Evolutionary conservation across 805 yeast genomes (phyloP).

Genomic region (Cyberlindnera maritima): DNA sequence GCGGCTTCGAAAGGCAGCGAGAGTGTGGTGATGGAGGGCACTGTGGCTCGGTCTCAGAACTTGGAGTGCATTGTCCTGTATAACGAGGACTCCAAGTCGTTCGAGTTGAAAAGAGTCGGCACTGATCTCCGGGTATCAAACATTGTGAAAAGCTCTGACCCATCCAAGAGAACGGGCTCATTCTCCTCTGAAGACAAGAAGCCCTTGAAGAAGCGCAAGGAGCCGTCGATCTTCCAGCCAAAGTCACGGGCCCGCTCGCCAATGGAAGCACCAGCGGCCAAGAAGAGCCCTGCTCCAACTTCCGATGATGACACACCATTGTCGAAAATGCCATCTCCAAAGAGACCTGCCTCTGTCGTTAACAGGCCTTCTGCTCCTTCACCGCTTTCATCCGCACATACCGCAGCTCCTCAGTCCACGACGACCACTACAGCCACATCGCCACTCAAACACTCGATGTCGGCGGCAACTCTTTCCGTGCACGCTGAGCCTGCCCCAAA

Average conservation of each 20-base stretch:
- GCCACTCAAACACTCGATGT: conserved; percentile 11
- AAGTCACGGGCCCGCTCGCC: conserved; percentile 22
- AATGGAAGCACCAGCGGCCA: conserved; percentile 12
- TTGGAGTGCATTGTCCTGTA: conserved; percentile 25
- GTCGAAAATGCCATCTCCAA: conserved; percentile 10
- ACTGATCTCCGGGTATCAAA: conserved; percentile 6
- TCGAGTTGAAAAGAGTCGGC: conserved; percentile 20
- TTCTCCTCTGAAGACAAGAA: background rate
- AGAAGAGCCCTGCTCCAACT: conserved; percentile 1
- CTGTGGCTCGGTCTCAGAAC: conserved; percentile 2
- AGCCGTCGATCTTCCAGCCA: conserved; percentile 27
- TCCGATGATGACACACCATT: conserved; percentile 20
- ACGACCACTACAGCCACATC: conserved; percentile 2
- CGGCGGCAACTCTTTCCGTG: conserved; percentile 3
- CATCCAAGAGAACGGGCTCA: too few relatives aligned
- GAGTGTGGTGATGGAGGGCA: conserved; percentile 19
- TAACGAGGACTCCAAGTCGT: conserved; percentile 15
- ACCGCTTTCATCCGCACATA: conserved; percentile 10
- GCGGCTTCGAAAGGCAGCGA: conserved; percentile 15
- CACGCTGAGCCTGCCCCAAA: background rate
- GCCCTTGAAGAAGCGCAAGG: conserved; percentile 15
- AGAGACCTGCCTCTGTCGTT: background rate
- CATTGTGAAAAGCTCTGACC: background rate
- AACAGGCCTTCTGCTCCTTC: conserved; percentile 8
- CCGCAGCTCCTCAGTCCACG: background rate